Evolutionary conservation across 2,329 filamentous ascomycete species (phyloP).

Genomic region (Fusarium sp.): DNA sequence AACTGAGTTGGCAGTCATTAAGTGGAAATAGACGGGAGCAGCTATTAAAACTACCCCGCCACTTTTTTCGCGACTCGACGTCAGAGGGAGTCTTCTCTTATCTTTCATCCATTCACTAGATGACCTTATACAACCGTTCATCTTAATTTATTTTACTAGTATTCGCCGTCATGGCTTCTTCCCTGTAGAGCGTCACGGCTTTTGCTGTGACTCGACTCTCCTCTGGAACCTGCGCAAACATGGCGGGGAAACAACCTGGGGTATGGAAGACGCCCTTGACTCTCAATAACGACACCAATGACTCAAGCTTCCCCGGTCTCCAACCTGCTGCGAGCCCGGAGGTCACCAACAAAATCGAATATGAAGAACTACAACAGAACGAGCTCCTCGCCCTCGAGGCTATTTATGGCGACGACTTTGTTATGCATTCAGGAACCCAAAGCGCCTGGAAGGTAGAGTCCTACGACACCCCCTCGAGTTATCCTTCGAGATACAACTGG

Average conservation of each 20-base stretch:
- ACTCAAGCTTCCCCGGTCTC: constrained; percentile 66
- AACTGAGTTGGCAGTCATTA: constrained; percentile 16
- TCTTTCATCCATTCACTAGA: constrained; percentile 40
- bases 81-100: constrained; percentile 38
- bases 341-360: constrained; percentile 67
- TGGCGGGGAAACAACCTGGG: constrained; percentile 65
- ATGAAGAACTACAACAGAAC: constrained; percentile 87
- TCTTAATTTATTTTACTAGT: constrained; percentile 20
- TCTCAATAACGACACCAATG: constrained; percentile 57
- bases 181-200: constrained; percentile 64
- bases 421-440: constrained; percentile 75
- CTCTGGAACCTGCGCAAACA: constrained; percentile 53
- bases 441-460: constrained; percentile 84
- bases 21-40: background rate
- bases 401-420: constrained; percentile 91
- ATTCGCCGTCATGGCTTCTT: constrained; percentile 58
- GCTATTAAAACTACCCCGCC: constrained; percentile 45
- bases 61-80: constrained; percentile 36
- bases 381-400: constrained; percentile 87
- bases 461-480: constrained; percentile 28
- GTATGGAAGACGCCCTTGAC: constrained; percentile 63
- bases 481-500: constrained; percentile 25
- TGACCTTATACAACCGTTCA: constrained; percentile 30
- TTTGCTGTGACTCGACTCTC: constrained; percentile 65
- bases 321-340: constrained; percentile 57